Percentiles rank a stretch among this genome's conserved stretches.
Conservation (phyloP, 1,139 yeast genomes). For the Pichia sorboxylosa region DNA sequence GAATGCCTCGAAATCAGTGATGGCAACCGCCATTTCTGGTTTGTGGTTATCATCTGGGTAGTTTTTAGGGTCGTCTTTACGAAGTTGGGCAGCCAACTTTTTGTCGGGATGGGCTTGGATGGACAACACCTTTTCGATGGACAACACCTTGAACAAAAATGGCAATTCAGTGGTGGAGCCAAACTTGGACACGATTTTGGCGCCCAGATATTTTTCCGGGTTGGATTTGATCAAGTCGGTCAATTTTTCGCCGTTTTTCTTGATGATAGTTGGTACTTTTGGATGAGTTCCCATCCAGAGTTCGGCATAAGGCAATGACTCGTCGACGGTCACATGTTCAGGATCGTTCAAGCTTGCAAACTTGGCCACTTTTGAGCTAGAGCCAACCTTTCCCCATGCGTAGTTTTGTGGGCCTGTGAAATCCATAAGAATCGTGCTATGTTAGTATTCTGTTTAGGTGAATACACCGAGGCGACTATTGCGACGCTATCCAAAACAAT, state of each 20-base stretch:
- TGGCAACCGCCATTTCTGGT: slow-evolving; percentile 98
- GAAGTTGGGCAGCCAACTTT: slow-evolving; percentile 63
- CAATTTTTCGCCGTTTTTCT: slow-evolving; percentile 40
- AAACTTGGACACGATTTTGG: slow-evolving; percentile 49
- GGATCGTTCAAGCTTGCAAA: slow-evolving; percentile 68
- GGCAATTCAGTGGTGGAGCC: slow-evolving; percentile 68
- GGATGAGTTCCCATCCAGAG: slow-evolving; percentile 99
- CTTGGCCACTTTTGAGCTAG: slow-evolving; percentile 76
- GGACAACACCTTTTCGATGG: slow-evolving; percentile 82
- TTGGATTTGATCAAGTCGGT: slow-evolving; percentile 51
- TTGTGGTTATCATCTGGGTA: slow-evolving; percentile 97
- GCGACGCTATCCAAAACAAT: slow-evolving; percentile 4
- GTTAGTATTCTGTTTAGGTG: too few species aligned
- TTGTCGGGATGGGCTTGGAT: slow-evolving; percentile 99
- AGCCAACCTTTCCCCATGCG: slow-evolving; percentile 82
- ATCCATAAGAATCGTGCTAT: too few species aligned
- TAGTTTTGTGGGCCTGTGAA: slow-evolving; percentile 36
- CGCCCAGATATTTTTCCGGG: slow-evolving; percentile 52
- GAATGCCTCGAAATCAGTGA: slow-evolving; percentile 91
- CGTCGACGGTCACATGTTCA: slow-evolving; percentile 42
- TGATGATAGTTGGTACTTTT: slow-evolving; percentile 68
- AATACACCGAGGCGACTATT: too few species aligned
- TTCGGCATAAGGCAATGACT: slow-evolving; percentile 73
- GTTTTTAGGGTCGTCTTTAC: slow-evolving; percentile 74
- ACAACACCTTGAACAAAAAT: slow-evolving; percentile 82